Conservation (phyloP, 306 rosid genomes). For the Trifolium subterraneum region DNA sequence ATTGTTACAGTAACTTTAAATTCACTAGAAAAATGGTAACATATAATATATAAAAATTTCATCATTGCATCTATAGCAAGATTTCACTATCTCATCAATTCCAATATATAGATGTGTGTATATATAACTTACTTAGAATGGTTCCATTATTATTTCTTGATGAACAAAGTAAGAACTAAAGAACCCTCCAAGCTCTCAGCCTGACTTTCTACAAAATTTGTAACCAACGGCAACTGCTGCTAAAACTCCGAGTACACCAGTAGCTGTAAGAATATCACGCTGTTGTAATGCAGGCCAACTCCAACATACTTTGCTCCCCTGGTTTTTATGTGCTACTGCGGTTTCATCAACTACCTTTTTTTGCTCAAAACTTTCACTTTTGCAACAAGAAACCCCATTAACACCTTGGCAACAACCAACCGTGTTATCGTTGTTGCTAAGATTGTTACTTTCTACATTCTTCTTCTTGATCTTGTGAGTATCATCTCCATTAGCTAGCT, state of each 20-base stretch:
- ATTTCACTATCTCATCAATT: slow-evolving; percentile 24
- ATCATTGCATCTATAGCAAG: slow-evolving; percentile 24
- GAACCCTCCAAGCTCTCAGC: slow-evolving; percentile 46
- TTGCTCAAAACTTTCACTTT: slow-evolving; percentile 58
- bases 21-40: slow-evolving; percentile 2
- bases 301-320: slow-evolving; percentile 46
- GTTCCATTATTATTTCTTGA: slow-evolving; percentile 48
- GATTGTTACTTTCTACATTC: slow-evolving; percentile 31
- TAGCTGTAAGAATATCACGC: slow-evolving; percentile 62
- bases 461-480: slow-evolving; percentile 39
- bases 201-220: slow-evolving; percentile 68
- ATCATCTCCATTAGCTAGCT: slow-evolving; percentile 41
- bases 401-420: slow-evolving; percentile 66
- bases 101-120: slow-evolving; percentile 44
- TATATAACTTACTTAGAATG: slow-evolving; percentile 17
- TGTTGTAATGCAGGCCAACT: slow-evolving; percentile 58
- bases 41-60: slow-evolving; percentile 29
- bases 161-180: neutral
- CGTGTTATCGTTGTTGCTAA: slow-evolving; percentile 42
- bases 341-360: slow-evolving; percentile 46
- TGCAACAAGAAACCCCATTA: slow-evolving; percentile 83
- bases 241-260: slow-evolving; percentile 67
- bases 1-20: neutral
- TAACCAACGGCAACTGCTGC: slow-evolving; percentile 73
- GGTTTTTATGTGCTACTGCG: slow-evolving; percentile 43